These are phyloP conservation scores for Dacryopinax primogenitus DNA, from an alignment of 768 basidiomycete species.

Conservation along the genomic window DNA sequence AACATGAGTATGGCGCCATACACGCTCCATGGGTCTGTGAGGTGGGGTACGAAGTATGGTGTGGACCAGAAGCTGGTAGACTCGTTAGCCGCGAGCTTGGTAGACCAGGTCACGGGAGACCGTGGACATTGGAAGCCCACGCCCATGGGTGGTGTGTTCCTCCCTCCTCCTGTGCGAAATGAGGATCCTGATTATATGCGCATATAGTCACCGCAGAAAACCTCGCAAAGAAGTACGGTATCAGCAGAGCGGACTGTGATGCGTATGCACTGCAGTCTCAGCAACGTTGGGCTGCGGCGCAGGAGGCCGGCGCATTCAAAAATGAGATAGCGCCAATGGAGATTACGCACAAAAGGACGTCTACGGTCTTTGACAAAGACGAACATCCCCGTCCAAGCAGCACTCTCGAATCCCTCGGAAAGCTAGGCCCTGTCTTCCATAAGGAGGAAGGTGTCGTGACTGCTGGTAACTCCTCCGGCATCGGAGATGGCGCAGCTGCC, in stretches of 20 bases:
- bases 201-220: constrained; percentile 29
- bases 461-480: constrained; percentile 29
- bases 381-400: constrained; percentile 30
- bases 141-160: constrained; percentile 25
- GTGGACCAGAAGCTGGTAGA: constrained; percentile 31
- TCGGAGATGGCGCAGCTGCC: constrained; percentile 32
- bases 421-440: constrained; percentile 27
- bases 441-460: constrained; percentile 28
- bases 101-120: constrained; percentile 27
- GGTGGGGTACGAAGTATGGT: constrained; percentile 30
- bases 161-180: neutral
- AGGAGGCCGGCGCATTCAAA: constrained; percentile 14
- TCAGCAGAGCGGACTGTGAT: constrained; percentile 29
- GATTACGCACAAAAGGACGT: constrained; percentile 12
- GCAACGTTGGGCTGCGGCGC: constrained; percentile 24
- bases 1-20: constrained; percentile 23
- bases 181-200: neutral
- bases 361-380: constrained; percentile 19
- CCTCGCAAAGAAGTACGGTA: constrained; percentile 30
- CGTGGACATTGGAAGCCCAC: constrained; percentile 19
- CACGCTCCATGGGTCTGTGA: constrained; percentile 25
- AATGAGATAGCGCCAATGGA: constrained; percentile 16
- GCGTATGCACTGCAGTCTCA: constrained; percentile 28
- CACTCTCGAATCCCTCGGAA: constrained; percentile 24
- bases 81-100: constrained; percentile 28